phyloP scores from a whole-genome alignment of 345 rosid genomes.

The Acer negundo region DNA sequence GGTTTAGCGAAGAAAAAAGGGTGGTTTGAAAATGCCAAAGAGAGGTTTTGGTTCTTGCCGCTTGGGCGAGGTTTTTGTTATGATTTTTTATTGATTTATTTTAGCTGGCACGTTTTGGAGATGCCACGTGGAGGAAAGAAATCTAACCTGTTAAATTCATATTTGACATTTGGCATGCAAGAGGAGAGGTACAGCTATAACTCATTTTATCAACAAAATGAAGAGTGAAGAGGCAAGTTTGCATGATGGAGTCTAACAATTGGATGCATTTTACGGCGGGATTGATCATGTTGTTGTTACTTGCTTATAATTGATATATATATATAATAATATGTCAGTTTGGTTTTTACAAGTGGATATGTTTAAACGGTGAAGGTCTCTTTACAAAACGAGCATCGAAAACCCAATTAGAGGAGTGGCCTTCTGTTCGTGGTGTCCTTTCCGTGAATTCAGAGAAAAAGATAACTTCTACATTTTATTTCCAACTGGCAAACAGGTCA shows the following conservation, averaged over 20 bases:
- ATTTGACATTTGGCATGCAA: neutral
- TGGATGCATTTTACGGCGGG: neutral
- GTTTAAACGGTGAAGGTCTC: neutral
- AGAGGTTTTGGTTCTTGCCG: too few species aligned
- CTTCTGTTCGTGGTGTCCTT: neutral
- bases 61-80: too few species aligned
- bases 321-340: too few species aligned
- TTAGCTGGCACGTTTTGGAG: neutral
- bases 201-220: too few species aligned
- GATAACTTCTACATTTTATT: neutral
- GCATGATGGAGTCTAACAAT: neutral
- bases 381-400: neutral
- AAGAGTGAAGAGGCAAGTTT: neutral
- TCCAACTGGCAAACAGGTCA: too few species aligned
- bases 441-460: neutral
- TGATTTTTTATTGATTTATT: neutral
- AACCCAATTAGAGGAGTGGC: neutral
- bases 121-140: neutral
- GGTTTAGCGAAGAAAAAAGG: too few species aligned
- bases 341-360: neutral
- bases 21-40: too few species aligned
- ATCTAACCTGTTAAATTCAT: neutral
- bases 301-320: too few species aligned
- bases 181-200: too few species aligned
- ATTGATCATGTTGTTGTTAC: too few species aligned